These are phyloP conservation scores for Cutaneotrichosporon sp. DNA, from an alignment of 1,284 basidiomycete genomes.

Conservation along the genomic window DNA sequence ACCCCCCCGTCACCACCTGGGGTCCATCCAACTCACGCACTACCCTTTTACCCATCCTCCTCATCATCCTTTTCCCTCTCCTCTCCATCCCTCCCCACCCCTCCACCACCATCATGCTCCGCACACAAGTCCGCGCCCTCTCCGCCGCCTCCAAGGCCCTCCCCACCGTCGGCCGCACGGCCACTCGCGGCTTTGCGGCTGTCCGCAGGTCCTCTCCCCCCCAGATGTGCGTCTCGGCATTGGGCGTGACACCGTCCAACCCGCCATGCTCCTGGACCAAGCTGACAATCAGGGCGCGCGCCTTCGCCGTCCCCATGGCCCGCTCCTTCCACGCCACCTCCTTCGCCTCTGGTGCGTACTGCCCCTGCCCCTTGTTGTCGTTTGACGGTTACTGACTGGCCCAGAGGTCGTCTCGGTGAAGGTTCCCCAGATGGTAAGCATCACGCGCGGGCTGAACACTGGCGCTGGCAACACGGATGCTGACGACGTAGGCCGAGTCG, in stretches of 20 bases:
- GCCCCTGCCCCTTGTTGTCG: background rate
- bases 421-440: constrained; percentile 83
- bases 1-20: background rate
- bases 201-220: constrained; percentile 7
- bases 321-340: constrained; percentile 23
- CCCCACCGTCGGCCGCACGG: constrained; percentile 17
- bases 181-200: constrained; percentile 6
- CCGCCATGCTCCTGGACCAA: background rate
- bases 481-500: constrained; percentile 70
- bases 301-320: constrained; percentile 13
- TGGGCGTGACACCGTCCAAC: background rate
- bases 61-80: constrained; percentile 4
- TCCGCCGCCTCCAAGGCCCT: constrained; percentile 25
- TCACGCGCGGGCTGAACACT: background rate
- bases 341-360: constrained; percentile 18
- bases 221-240: constrained; percentile 14
- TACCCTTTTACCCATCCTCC: background rate
- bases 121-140: constrained; percentile 38
- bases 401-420: constrained; percentile 61
- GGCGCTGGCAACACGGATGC: background rate
- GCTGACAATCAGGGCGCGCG: constrained; percentile 12
- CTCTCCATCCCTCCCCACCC: constrained; percentile 9
- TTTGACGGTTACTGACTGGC: constrained; percentile 1
- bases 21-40: too few relatives aligned
- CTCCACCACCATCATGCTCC: constrained; percentile 39